Percentiles rank a stretch among this genome's conserved stretches.
These are phyloP conservation scores for Monascus purpureus DNA, from an alignment of 495 filamentous ascomycete genomes.

Conservation along the genomic window DNA sequence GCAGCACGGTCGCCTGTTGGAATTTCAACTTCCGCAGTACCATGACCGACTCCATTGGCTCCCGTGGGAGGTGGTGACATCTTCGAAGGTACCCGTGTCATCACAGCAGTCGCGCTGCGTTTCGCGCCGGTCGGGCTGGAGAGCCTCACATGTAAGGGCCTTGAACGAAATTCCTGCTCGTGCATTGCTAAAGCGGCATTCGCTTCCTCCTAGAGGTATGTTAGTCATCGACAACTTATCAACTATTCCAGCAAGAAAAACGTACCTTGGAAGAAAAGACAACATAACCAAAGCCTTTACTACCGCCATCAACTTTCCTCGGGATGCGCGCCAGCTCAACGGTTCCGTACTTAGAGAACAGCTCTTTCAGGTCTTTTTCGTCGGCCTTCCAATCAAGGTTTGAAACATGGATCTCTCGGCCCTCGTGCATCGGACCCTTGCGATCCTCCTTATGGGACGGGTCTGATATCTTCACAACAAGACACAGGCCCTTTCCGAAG, in stretches of 20 bases:
- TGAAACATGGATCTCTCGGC: constrained; percentile 70
- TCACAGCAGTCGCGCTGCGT: constrained; percentile 28
- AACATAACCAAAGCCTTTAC: constrained; percentile 65
- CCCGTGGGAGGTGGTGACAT: constrained; percentile 22
- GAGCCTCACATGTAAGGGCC: constrained; percentile 54
- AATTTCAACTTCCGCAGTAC: constrained; percentile 11
- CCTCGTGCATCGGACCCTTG: constrained; percentile 70
- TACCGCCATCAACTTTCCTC: constrained; percentile 45
- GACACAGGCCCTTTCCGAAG: constrained; percentile 47
- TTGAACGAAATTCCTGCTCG: constrained; percentile 52
- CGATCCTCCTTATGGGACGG: constrained; percentile 63
- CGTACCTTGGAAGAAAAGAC: constrained; percentile 56
- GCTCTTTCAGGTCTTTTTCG: constrained; percentile 51
- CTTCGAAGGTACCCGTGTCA: constrained; percentile 22
- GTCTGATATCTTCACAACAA: constrained; percentile 72
- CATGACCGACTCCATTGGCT: constrained; percentile 13
- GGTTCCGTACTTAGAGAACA: constrained; percentile 62
- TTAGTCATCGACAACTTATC: constrained; percentile 5
- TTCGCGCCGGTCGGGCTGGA: constrained; percentile 36
- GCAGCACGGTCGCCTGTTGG: constrained; percentile 27
- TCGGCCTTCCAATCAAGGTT: constrained; percentile 53
- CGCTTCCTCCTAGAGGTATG: constrained; percentile 42
- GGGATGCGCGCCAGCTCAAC: constrained; percentile 56
- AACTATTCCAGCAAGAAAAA: not conserved
- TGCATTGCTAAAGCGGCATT: constrained; percentile 55